Conservation (phyloP, 768 basidiomycete genomes). For the Tephrocybe sp. region DNA sequence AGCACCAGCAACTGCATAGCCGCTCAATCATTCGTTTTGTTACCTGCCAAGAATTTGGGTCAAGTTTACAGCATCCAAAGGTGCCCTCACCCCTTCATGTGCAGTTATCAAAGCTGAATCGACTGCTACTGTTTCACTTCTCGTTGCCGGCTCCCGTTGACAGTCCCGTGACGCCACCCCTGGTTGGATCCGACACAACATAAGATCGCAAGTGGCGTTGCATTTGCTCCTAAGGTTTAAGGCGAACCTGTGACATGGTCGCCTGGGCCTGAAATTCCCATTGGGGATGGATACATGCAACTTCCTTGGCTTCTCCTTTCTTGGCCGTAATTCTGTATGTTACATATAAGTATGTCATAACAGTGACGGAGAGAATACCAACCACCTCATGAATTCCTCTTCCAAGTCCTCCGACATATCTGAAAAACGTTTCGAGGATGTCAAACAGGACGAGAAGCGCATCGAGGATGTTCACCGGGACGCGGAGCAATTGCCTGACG, state of each 20-base stretch:
- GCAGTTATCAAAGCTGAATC: not conserved
- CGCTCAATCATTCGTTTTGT: not conserved
- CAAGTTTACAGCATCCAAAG: not conserved
- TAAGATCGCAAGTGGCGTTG: not conserved
- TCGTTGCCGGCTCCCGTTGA: not conserved
- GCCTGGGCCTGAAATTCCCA: conserved; percentile 5
- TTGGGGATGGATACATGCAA: conserved; percentile 1
- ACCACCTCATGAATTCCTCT: conserved; percentile 11
- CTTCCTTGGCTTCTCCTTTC: conserved; percentile 10
- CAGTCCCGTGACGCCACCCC: conserved; percentile 4
- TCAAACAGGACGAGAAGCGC: not conserved
- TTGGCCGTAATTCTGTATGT: not conserved
- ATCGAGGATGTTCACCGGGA: not conserved
- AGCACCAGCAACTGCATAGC: not conserved
- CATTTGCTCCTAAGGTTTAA: not conserved
- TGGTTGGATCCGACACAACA: conserved; percentile 1
- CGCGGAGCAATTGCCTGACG: conserved; percentile 5
- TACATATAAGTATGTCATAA: conserved; percentile 9
- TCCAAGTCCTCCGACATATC: conserved; percentile 22
- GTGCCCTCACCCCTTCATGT: not conserved
- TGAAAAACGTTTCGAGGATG: not conserved
- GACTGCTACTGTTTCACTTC: not conserved
- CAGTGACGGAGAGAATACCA: not conserved
- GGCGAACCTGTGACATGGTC: conserved; percentile 4
- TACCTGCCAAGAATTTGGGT: not conserved